Conservation (phyloP, 2,329 filamentous ascomycete species). For the Exophiala calicioides region DNA sequence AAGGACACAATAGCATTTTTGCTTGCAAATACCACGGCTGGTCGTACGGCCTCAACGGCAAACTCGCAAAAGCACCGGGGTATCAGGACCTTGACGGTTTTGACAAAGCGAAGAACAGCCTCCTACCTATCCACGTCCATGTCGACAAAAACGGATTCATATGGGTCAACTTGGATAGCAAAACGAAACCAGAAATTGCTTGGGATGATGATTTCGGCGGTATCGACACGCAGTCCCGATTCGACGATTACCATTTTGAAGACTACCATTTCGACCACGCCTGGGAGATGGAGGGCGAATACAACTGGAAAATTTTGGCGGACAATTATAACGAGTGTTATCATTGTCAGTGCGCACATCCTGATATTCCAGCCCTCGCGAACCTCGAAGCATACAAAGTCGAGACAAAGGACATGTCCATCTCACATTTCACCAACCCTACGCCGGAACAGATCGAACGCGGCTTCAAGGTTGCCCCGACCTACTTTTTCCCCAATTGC, state of each 20-base stretch:
- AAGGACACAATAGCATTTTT: slow-evolving; percentile 44
- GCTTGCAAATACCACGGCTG: slow-evolving; percentile 65
- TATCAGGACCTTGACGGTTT: slow-evolving; percentile 61
- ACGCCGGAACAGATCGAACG: slow-evolving; percentile 22
- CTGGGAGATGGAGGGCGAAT: slow-evolving; percentile 25
- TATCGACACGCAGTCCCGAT: slow-evolving; percentile 49
- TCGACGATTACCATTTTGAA: slow-evolving; percentile 56
- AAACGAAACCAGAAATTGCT: slow-evolving; percentile 17
- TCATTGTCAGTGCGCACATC: slow-evolving; percentile 62
- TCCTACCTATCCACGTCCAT: slow-evolving; percentile 43
- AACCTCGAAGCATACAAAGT: slow-evolving; percentile 57
- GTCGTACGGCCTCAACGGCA: slow-evolving; percentile 61
- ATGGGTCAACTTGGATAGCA: slow-evolving; percentile 29
- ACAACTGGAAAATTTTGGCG: slow-evolving; percentile 32
- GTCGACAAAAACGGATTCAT: slow-evolving; percentile 28
- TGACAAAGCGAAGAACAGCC: slow-evolving; percentile 57
- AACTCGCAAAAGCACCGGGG: slow-evolving; percentile 61
- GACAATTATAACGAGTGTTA: slow-evolving; percentile 46
- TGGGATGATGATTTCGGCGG: slow-evolving; percentile 29
- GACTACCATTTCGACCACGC: slow-evolving; percentile 51
- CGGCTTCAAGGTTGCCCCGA: slow-evolving; percentile 24
- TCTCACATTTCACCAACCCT: slow-evolving; percentile 52
- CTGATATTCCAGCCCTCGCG: slow-evolving; percentile 56
- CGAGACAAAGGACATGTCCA: slow-evolving; percentile 55
- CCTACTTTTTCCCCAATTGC: slow-evolving; percentile 31